phyloP scores from a whole-genome alignment of 495 filamentous ascomycete genomes.

The Elasticomyces elasticus region DNA sequence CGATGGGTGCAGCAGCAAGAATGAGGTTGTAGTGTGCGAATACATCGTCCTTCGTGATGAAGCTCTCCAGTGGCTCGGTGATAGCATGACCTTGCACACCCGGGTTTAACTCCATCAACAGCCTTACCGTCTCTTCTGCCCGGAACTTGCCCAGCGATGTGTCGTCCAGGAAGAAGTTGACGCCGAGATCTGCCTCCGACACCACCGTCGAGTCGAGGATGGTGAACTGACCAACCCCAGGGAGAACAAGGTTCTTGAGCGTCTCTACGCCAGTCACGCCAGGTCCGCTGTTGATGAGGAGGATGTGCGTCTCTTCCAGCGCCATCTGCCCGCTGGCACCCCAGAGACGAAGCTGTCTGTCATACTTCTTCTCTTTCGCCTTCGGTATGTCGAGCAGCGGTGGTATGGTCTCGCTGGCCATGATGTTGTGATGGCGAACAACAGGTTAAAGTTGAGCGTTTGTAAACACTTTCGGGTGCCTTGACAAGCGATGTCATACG shows the following conservation, averaged over 20 bases:
- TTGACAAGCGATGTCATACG: too few relatives aligned
- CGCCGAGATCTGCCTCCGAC: conserved; percentile 71
- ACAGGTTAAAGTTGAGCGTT: too few relatives aligned
- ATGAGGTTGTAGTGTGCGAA: conserved; percentile 58
- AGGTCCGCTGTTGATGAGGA: conserved; percentile 74
- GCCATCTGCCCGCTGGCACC: conserved; percentile 84
- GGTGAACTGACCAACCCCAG: conserved; percentile 86
- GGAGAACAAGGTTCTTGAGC: conserved; percentile 91
- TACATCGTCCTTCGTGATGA: conserved; percentile 32
- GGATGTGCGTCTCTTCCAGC: conserved; percentile 77
- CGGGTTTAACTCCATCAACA: conserved; percentile 87
- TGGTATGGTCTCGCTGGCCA: conserved; percentile 19
- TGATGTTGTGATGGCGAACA: too few relatives aligned
- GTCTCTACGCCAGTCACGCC: conserved; percentile 83
- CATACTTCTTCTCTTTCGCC: conserved; percentile 52
- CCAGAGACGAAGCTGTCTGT: conserved; percentile 92
- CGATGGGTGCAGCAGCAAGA: conserved; percentile 61
- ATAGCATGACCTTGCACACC: conserved; percentile 67
- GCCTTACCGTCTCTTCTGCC: conserved; percentile 62
- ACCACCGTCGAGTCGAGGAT: conserved; percentile 77
- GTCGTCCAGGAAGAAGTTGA: conserved; percentile 93
- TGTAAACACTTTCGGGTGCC: too few relatives aligned
- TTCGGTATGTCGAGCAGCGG: conserved; percentile 30
- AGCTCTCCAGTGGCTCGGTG: conserved; percentile 37
- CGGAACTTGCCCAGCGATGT: conserved; percentile 67